Conservation (phyloP, 2,329 filamentous ascomycete genomes). For the Massarina eburnea region DNA sequence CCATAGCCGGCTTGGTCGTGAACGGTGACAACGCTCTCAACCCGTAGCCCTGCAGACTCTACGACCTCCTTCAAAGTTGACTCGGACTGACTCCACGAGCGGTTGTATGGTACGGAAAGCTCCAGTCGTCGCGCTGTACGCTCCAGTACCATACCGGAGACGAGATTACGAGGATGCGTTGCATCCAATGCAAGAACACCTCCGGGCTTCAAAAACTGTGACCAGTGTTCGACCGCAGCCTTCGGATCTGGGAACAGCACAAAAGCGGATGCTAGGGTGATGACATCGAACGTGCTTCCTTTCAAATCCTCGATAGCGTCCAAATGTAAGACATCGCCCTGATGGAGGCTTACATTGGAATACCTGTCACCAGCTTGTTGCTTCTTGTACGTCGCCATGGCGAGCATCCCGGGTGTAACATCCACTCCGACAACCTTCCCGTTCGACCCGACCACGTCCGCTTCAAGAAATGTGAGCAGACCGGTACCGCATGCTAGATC, state of each 20-base stretch:
- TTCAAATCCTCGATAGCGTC: constrained; percentile 25
- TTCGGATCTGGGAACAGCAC: constrained; percentile 45
- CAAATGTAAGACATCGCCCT: constrained; percentile 43
- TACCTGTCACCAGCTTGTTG: constrained; percentile 26
- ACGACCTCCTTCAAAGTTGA: constrained; percentile 34
- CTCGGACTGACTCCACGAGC: constrained; percentile 38
- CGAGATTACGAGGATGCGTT: constrained; percentile 41
- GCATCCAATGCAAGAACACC: constrained; percentile 44
- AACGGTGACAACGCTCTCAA: constrained; percentile 31
- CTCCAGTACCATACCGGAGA: constrained; percentile 43
- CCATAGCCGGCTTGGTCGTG: constrained; percentile 40
- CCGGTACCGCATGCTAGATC: constrained; percentile 52
- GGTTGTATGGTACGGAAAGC: constrained; percentile 39
- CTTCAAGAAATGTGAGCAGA: constrained; percentile 44
- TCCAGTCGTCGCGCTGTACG: constrained; percentile 36
- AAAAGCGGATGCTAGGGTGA: constrained; percentile 45
- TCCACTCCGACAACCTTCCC: constrained; percentile 47
- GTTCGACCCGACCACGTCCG: constrained; percentile 40
- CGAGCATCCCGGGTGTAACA: constrained; percentile 45
- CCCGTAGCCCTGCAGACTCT: constrained; percentile 39
- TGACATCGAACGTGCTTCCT: constrained; percentile 34
- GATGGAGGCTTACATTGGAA: constrained; percentile 36
- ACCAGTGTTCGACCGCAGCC: constrained; percentile 42
- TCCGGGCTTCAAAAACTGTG: constrained; percentile 43
- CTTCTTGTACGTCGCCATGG: constrained; percentile 37